These are phyloP conservation scores for Trichophyton rubrum DNA, from an alignment of 2,329 filamentous ascomycete species.

Conservation along the genomic window DNA sequence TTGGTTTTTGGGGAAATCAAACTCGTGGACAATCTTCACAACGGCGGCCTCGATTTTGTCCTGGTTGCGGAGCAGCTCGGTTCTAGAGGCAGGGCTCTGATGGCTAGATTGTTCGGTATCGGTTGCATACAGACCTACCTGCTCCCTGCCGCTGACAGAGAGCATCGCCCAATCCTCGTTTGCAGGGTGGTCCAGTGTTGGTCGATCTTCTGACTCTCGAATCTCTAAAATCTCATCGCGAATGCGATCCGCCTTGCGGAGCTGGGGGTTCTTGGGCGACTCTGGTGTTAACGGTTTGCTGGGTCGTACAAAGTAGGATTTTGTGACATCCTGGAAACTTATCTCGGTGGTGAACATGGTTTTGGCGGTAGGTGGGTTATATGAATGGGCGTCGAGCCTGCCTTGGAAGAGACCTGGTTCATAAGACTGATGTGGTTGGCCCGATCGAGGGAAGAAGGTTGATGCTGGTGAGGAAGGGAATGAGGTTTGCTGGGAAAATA, in stretches of 20 bases:
- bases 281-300: conserved; percentile 10
- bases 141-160: conserved; percentile 63
- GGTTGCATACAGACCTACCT: conserved; percentile 18
- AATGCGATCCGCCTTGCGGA: conserved; percentile 28
- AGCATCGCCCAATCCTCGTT: conserved; percentile 73
- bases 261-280: conserved; percentile 18
- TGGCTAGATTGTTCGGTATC: not conserved
- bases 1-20: conserved; percentile 56
- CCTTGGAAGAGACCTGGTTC: conserved; percentile 26
- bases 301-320: conserved; percentile 10
- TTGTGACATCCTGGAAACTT: conserved; percentile 16
- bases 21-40: conserved; percentile 67
- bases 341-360: conserved; percentile 23
- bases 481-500: conserved; percentile 17
- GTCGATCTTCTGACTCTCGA: conserved; percentile 30
- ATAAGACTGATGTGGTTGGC: conserved; percentile 15
- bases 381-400: conserved; percentile 18
- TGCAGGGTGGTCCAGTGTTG: conserved; percentile 60
- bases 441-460: conserved; percentile 15
- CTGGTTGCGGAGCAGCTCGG: conserved; percentile 56
- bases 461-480: conserved; percentile 19
- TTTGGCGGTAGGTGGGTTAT: conserved; percentile 17
- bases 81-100: not conserved
- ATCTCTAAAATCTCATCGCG: conserved; percentile 31
- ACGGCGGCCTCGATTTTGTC: conserved; percentile 71